These are phyloP conservation scores for Aurifilum marmelostoma DNA, from an alignment of 2,329 filamentous ascomycete species.

Conservation along the genomic window DNA sequence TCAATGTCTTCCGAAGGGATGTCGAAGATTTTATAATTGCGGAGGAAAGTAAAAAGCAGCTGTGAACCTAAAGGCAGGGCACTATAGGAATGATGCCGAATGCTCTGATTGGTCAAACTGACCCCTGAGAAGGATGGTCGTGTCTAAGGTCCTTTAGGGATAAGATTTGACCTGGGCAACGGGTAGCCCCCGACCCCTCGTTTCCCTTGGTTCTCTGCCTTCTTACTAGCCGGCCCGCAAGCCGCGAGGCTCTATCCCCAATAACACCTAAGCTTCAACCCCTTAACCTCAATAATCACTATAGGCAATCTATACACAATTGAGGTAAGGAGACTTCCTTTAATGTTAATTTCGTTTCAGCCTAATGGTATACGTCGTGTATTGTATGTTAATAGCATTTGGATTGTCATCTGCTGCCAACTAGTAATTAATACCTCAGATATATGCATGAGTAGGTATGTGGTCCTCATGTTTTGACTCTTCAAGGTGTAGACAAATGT, in stretches of 20 bases:
- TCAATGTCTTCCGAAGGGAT: no score
- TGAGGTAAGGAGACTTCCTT: background rate
- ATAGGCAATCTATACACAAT: background rate
- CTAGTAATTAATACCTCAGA: no score
- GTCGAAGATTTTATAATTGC: background rate
- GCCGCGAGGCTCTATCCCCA: background rate
- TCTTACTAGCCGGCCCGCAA: background rate
- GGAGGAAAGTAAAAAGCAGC: background rate
- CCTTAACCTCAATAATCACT: background rate
- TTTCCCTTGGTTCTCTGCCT: conserved; percentile 10
- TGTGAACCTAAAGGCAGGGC: background rate
- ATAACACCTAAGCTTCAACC: background rate
- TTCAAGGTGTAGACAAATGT: no score
- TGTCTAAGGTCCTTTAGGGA: background rate
- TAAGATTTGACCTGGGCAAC: background rate
- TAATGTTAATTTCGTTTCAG: background rate
- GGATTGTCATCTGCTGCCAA: no score
- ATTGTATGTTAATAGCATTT: no score
- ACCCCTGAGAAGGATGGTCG: background rate
- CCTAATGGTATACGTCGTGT: background rate
- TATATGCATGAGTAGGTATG: no score
- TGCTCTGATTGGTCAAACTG: background rate
- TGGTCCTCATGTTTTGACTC: no score
- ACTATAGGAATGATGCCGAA: background rate
- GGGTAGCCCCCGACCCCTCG: background rate